phyloP scores from a whole-genome alignment of 148 eudicot species.

The Mesembryanthemum crystallinum region DNA sequence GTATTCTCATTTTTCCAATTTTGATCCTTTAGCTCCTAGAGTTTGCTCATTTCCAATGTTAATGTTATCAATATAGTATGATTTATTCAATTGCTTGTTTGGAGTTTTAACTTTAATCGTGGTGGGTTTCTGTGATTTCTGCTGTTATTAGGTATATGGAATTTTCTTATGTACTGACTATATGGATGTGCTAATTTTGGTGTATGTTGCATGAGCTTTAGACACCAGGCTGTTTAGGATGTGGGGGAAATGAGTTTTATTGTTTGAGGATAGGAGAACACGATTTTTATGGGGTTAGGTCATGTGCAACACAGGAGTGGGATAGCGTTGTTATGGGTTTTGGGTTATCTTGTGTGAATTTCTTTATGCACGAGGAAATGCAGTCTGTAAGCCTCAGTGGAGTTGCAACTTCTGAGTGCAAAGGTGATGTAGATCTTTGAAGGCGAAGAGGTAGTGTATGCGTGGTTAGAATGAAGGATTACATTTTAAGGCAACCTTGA shows the following conservation, averaged over 20 bases:
- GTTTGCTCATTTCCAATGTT: conserved; percentile 1
- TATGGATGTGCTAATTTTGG: background rate
- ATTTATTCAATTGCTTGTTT: background rate
- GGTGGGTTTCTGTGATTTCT: background rate
- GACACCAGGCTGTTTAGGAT: background rate
- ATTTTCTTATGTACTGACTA: background rate
- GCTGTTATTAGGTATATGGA: background rate
- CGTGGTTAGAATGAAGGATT: background rate
- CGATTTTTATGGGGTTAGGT: background rate
- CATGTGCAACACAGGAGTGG: background rate
- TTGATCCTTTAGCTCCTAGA: background rate
- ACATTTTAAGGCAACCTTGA: no score
- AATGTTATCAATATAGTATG: no score
- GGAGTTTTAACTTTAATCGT: background rate
- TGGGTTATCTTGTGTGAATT: no score
- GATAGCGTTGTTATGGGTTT: background rate
- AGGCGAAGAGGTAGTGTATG: background rate
- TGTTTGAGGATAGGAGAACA: background rate
- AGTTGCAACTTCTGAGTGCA: background rate
- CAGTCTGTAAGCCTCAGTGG: background rate
- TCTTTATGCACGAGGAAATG: background rate
- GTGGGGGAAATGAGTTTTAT: background rate
- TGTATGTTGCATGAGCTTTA: background rate
- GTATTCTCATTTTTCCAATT: conserved; percentile 32
- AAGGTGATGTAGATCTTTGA: background rate